Base-by-base conservation (phyloP, 768 basidiomycete species). In the Psilocybe sp. region DNA sequence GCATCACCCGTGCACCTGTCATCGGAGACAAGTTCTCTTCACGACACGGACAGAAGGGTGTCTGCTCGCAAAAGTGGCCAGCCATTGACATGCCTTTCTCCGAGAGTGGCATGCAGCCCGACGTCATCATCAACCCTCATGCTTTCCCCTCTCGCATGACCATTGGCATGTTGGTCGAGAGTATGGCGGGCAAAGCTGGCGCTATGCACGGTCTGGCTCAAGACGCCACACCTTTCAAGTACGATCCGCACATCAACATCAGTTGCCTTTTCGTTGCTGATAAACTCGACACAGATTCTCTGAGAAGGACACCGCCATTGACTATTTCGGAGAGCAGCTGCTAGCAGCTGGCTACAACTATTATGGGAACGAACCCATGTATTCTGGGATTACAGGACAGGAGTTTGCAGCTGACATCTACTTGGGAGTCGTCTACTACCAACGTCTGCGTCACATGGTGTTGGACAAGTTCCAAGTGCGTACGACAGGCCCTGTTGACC, bases 1-100 rank as follows among this genome's bases (percentile, higher is more conserved):
- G 97, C 31, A 89, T 99, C 56, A 86, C 94, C 15, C 92, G 97
- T 56, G 80, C 93, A 5, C 97, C 97, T 34, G 93, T 98, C 52
- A 98, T 99, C 44, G 97, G 97, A 33, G 97, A 99, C 75, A 99
- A 99, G 72, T 99, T 98, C 69, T 98, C 97, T 0, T 98, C 97
- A 6, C 85, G 97, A 23, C 97, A 99, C 65, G 97, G 97, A 28
- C 97, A 99, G 69, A 99, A 99, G 69, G 97, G 97, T 76, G 94
- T 99, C 46, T 98, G 96, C 69, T 98, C 96, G 43, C 97, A 99
- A 66, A 98, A 97, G 71, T 99, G 95, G 92, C 97, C 97, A 7
- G 82, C 89, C 14, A 71, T 97, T 58, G 97, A 99, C 65, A 98
- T 99, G 97, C 97, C 97, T 12, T 98, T 99, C 78, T 87, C 85